These are phyloP conservation scores for Kodamaea hsintzibuensis DNA, from an alignment of 805 yeast genomes.

Conservation along the genomic window DNA sequence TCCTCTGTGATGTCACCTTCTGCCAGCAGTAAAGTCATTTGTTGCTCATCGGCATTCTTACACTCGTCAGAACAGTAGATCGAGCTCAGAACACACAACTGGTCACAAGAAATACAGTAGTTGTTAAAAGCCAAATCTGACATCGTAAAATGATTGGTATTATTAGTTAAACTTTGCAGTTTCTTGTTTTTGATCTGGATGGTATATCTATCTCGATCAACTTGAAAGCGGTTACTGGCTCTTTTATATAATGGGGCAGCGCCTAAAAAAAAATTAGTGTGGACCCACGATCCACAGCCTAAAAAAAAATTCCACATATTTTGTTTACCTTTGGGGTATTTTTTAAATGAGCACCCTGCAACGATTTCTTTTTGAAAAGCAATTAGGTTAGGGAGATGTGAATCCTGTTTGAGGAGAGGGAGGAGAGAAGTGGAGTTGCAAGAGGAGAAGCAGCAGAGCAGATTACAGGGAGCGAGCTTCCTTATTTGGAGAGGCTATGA, in stretches of 20 bases:
- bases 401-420: not conserved
- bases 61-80: conserved; percentile 34
- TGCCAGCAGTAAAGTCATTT: conserved; percentile 12
- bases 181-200: not conserved
- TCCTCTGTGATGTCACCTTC: conserved; percentile 14
- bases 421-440: not conserved
- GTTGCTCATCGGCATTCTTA: conserved; percentile 32
- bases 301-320: not conserved
- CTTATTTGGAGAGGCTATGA: not conserved
- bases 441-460: not conserved
- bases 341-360: not conserved
- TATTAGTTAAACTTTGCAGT: not conserved
- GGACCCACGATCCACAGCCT: conserved; percentile 3
- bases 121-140: conserved; percentile 40
- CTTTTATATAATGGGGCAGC: not conserved
- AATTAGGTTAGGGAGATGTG: not conserved
- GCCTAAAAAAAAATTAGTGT: not conserved
- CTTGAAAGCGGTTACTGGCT: conserved; percentile 1
- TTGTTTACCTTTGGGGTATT: not conserved
- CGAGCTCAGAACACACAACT: conserved; percentile 21
- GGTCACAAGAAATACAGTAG: conserved; percentile 39
- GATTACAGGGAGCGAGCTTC: not conserved
- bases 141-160: conserved; percentile 7
- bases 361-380: conserved; percentile 1
- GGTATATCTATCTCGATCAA: not conserved